Percentiles rank a stretch among this genome's conserved stretches.
Conservation (phyloP, 2,329 filamentous ascomycete genomes). For the Aspergillus versicolor region DNA sequence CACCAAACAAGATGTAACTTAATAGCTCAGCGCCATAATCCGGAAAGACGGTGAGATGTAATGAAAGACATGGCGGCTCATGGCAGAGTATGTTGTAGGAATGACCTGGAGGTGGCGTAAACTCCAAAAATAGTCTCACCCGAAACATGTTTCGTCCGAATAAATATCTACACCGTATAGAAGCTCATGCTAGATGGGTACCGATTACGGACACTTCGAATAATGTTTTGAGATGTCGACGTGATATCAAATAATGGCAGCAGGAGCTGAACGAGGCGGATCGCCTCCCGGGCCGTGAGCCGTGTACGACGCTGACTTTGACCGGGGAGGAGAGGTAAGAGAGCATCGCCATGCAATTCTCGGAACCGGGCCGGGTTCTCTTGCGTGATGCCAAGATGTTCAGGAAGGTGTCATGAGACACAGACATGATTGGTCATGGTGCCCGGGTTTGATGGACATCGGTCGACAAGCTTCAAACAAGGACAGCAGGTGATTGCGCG, state of each 20-base stretch:
- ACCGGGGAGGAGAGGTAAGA: not conserved
- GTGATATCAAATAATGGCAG: not conserved
- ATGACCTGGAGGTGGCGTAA: not conserved
- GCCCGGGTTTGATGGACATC: not conserved
- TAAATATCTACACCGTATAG: not conserved
- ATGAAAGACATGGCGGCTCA: too few relatives aligned
- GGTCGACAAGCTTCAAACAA: not conserved
- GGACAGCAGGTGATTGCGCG: not conserved
- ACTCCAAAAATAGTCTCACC: not conserved
- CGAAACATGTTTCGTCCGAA: not conserved
- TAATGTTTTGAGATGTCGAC: not conserved
- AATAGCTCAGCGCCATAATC: too few relatives aligned
- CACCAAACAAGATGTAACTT: too few relatives aligned
- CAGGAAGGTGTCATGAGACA: slow-evolving; percentile 7
- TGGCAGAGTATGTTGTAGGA: too few relatives aligned
- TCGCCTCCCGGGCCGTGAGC: not conserved
- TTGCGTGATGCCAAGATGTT: slow-evolving; percentile 2
- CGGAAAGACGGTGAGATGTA: too few relatives aligned
- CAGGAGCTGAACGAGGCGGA: not conserved
- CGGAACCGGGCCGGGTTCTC: not conserved
- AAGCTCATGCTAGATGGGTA: not conserved
- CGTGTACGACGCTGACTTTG: not conserved
- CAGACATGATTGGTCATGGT: not conserved
- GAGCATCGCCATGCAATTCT: not conserved
- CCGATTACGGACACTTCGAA: not conserved